These are phyloP conservation scores for Alternaria dauci DNA, from an alignment of 2,329 filamentous ascomycete genomes.

Conservation along the genomic window DNA sequence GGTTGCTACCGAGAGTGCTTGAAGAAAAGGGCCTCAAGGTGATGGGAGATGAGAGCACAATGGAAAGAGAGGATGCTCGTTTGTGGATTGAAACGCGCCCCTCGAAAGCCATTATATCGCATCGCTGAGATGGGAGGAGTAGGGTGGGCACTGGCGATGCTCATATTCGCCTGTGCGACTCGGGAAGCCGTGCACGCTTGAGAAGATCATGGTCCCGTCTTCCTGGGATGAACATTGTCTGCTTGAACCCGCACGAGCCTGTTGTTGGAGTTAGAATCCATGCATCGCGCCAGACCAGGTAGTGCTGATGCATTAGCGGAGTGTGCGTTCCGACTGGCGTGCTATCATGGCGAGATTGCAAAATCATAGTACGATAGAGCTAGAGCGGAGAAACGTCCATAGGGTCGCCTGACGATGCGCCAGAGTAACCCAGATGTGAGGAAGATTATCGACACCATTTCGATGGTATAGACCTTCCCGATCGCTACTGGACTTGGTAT, in stretches of 20 bases:
- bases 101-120: slow-evolving; percentile 11
- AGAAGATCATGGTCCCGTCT: slow-evolving; percentile 2
- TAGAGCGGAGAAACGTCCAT: neutral
- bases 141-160: slow-evolving; percentile 4
- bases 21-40: slow-evolving; percentile 7
- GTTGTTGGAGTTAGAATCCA: neutral
- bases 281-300: neutral
- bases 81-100: neutral
- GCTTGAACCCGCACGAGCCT: neutral
- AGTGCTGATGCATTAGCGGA: slow-evolving; percentile 2
- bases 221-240: slow-evolving; percentile 1
- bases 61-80: neutral
- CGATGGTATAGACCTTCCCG: neutral
- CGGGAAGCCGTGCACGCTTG: neutral
- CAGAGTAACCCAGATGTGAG: neutral
- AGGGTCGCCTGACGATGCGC: slow-evolving; percentile 5
- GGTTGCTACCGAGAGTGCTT: slow-evolving; percentile 1
- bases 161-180: slow-evolving; percentile 7
- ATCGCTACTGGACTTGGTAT: neutral
- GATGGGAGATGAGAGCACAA: slow-evolving; percentile 2
- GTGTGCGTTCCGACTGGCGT: slow-evolving; percentile 7
- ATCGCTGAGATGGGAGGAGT: slow-evolving; percentile 4
- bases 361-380: neutral
- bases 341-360: slow-evolving; percentile 1
- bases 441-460: neutral